Conservation (phyloP, 2,329 filamentous ascomycete genomes). For the Ustilaginoidea virens region DNA sequence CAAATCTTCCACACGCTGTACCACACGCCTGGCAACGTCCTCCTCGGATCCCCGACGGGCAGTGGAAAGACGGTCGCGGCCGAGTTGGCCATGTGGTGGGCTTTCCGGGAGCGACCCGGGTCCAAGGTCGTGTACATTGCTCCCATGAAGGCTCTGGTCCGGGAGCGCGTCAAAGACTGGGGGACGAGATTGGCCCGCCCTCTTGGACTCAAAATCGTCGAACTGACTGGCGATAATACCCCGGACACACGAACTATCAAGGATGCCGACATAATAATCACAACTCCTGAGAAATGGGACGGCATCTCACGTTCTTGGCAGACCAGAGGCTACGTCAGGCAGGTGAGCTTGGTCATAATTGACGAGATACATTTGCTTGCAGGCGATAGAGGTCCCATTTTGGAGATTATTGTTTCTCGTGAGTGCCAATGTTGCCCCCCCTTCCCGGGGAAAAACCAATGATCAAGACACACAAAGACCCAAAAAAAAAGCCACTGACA, state of each 20-base stretch:
- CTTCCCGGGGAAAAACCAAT: too few species aligned
- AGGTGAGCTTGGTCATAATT: slow-evolving; percentile 93
- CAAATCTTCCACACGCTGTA: slow-evolving; percentile 97
- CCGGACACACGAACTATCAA: slow-evolving; percentile 92
- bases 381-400: slow-evolving; percentile 87
- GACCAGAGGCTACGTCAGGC: slow-evolving; percentile 85
- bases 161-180: slow-evolving; percentile 95
- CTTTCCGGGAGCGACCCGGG: slow-evolving; percentile 82
- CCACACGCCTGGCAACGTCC: slow-evolving; percentile 78
- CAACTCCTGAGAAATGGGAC: slow-evolving; percentile 99
- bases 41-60: slow-evolving; percentile 89
- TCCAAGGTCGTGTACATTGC: slow-evolving; percentile 98
- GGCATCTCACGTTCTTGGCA: slow-evolving; percentile 99
- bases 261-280: slow-evolving; percentile 94
- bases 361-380: slow-evolving; percentile 98
- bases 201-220: slow-evolving; percentile 79
- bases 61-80: slow-evolving; percentile 96
- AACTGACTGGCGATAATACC: slow-evolving; percentile 93
- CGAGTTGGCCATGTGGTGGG: slow-evolving; percentile 99
- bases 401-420: slow-evolving; percentile 62
- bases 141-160: slow-evolving; percentile 96
- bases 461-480: too few species aligned
- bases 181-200: slow-evolving; percentile 63
- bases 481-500: too few species aligned
- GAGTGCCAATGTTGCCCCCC: background rate